Conservation (phyloP, 2,329 filamentous ascomycete genomes). For the Clarireedia hainanense region DNA sequence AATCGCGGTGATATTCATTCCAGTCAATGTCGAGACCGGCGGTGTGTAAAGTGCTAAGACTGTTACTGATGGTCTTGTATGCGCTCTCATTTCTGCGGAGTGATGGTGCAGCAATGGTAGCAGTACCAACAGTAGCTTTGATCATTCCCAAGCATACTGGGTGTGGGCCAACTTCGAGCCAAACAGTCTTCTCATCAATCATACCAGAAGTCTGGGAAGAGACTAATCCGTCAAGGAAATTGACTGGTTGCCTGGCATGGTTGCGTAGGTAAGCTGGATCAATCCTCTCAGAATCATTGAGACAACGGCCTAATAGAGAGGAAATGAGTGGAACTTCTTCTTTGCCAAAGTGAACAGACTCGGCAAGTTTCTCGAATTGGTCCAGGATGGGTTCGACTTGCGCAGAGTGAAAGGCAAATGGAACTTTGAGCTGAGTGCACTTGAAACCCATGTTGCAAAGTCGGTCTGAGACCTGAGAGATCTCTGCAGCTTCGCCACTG, state of each 20-base stretch:
- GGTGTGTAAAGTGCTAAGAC: conserved; percentile 50
- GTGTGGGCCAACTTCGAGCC: conserved; percentile 69
- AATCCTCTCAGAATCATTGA: conserved; percentile 47
- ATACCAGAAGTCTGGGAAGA: conserved; percentile 48
- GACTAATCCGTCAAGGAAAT: conserved; percentile 52
- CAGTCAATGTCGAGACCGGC: conserved; percentile 59
- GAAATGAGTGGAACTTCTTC: conserved; percentile 56
- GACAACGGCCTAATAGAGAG: conserved; percentile 52
- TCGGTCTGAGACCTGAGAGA: conserved; percentile 34
- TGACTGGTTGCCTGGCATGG: conserved; percentile 58
- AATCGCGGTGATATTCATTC: conserved; percentile 60
- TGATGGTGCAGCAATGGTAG: conserved; percentile 49
- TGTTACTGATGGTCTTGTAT: conserved; percentile 55
- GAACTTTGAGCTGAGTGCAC: conserved; percentile 52
- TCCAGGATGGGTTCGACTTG: conserved; percentile 56
- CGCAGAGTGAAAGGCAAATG: conserved; percentile 58
- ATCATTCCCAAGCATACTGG: conserved; percentile 63
- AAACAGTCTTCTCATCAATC: conserved; percentile 60
- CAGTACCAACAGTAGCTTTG: conserved; percentile 46
- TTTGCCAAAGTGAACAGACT: conserved; percentile 44
- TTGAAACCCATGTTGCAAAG: conserved; percentile 35
- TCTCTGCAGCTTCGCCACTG: conserved; percentile 34
- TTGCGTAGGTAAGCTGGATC: conserved; percentile 53
- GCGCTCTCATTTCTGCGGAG: conserved; percentile 53
- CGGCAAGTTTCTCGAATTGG: conserved; percentile 46